Evolutionary conservation across 2,329 filamentous ascomycete species (phyloP), one percentile per base, ranked within the genome.

Genomic region (Microsporum audouinii): DNA sequence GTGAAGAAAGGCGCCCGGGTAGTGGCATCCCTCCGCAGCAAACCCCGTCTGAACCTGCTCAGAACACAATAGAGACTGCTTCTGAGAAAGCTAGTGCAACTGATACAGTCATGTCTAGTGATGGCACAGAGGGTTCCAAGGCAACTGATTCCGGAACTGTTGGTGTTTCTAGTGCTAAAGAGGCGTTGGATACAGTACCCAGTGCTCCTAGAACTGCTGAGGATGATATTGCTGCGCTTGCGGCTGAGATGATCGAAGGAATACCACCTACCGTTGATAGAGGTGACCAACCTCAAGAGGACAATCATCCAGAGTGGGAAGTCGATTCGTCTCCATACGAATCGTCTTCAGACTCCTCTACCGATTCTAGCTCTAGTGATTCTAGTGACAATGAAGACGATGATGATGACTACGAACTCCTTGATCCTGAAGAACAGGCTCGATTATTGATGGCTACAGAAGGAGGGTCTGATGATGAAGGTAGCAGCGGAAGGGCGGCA

Each of bases 371-470:
- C n/a, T 85, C 84, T 1, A 83, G 86, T 63, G 82, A 81, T n/a
- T 82, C 81, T 1, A 81, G 82, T 59, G 17, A 23, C 17, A 85
- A 68, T 58, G 70, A 71, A 39, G 78, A 76, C n/a, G 77, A 75
- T 34, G 79, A 79, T 39, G 80, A 79, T 63, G 83, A 82, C 34
- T 90, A 90, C 67, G 83, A 88, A 59, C 80, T 91, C 47, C 78
- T 96, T 1, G 86, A 86, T 60, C 83, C 91, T 1, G 89, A 91
- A 68, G 91, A 95, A 71, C 87, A 89, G 61, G 90, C 89, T 0
- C 86, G 87, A 38, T 84, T 95, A 57, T 78, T 97, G 27, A 95
- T 97, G 89, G 82, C 87, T 64, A 88, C 84, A 49, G 91, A 92
- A 65, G 85, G 81, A 36, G 88, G 85, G 1, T 91, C 88, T 1